These are phyloP conservation scores for Vitis amurensis DNA, from an alignment of 164 flowering plant genomes.

Conservation along the genomic window DNA sequence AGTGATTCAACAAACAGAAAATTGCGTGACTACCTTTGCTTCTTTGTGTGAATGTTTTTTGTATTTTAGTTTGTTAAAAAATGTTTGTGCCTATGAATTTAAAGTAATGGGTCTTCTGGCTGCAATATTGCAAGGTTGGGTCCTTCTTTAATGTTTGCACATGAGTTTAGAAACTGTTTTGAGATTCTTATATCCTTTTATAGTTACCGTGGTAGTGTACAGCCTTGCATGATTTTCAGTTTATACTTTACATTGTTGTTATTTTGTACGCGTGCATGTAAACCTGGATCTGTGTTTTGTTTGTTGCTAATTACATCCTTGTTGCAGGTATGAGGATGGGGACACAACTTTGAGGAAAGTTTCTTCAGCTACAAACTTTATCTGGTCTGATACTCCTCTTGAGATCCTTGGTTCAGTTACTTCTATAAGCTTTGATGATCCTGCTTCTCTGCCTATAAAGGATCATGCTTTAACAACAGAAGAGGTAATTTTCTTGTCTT, in stretches of 20 bases:
- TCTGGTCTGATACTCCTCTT: constrained; percentile 78
- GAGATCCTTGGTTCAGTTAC: constrained; percentile 88
- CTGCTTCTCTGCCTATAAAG: constrained; percentile 57
- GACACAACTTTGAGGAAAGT: constrained; percentile 57
- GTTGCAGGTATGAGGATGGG: constrained; percentile 81
- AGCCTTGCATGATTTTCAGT: no score
- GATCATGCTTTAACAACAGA: constrained; percentile 78
- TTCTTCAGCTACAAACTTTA: constrained; percentile 74
- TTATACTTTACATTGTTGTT: not conserved
- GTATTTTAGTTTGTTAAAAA: not conserved
- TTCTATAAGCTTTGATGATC: constrained; percentile 70
- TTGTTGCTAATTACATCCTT: constrained; percentile 10
- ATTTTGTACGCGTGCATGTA: not conserved
- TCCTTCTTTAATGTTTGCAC: not conserved
- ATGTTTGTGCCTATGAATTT: not conserved
- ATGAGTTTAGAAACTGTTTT: not conserved
- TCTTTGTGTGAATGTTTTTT: not conserved
- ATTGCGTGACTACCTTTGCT: not conserved
- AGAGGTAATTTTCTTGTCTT: constrained; percentile 52
- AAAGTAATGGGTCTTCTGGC: not conserved
- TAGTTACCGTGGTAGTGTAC: no score
- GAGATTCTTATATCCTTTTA: not conserved
- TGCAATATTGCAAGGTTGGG: not conserved
- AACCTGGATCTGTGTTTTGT: not conserved
- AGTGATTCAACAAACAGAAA: not conserved